phyloP scores from a whole-genome alignment of 1,284 basidiomycete species.

The Ustilago cynodontis region DNA sequence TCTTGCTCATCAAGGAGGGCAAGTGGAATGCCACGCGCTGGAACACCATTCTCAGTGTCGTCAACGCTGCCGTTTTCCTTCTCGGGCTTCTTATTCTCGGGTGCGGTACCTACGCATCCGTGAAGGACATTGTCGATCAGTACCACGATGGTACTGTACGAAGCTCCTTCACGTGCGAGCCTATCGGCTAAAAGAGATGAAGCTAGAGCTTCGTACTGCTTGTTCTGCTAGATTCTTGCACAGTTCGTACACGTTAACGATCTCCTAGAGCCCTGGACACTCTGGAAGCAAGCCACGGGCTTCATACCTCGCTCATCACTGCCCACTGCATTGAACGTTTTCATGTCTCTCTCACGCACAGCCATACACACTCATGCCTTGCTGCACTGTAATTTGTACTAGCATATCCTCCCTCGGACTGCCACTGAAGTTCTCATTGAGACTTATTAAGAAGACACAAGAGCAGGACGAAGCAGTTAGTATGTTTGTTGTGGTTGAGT shows the following conservation, averaged over 20 bases:
- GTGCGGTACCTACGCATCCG: conserved; percentile 49
- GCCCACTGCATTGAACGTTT: conserved; percentile 5
- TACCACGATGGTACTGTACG: conserved; percentile 33
- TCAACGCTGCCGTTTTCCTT: conserved; percentile 48
- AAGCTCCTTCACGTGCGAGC: conserved; percentile 44
- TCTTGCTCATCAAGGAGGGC: conserved; percentile 52
- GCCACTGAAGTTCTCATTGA: not conserved
- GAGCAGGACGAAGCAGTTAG: no score
- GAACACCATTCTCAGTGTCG: conserved; percentile 48
- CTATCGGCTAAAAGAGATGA: conserved; percentile 20
- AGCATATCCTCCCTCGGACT: conserved; percentile 14
- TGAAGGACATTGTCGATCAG: conserved; percentile 46
- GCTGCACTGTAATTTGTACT: conserved; percentile 26
- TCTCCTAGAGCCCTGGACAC: not conserved
- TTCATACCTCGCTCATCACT: not conserved
- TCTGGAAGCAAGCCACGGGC: conserved; percentile 6
- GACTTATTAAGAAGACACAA: not conserved
- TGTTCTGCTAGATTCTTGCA: not conserved
- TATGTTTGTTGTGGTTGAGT: no score
- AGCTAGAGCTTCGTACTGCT: not conserved
- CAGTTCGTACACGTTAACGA: not conserved
- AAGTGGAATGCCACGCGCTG: conserved; percentile 41
- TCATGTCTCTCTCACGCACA: conserved; percentile 7
- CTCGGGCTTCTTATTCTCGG: conserved; percentile 55
- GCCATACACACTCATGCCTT: conserved; percentile 6